A percentile compares a stretch with the other conserved stretches of the same genome.
These are phyloP conservation scores for Echinochloa phyllopogon DNA, from an alignment of 176 grass and related monocot species.

Conservation along the genomic window DNA sequence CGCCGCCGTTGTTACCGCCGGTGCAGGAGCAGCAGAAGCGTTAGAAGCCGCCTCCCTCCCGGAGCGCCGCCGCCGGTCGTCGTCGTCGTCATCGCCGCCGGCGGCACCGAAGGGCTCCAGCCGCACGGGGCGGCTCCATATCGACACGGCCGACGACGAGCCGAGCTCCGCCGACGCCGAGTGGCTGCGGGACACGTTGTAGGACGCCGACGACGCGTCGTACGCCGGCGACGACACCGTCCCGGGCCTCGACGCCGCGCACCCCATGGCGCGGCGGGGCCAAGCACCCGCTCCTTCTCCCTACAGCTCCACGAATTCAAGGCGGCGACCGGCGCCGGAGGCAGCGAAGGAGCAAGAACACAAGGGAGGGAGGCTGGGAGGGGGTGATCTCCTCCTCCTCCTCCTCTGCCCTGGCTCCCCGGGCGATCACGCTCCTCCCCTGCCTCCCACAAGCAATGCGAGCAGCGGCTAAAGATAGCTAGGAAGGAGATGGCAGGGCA, in stretches of 20 bases:
- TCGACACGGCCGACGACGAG: constrained; percentile 17
- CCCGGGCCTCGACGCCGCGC: constrained; percentile 65
- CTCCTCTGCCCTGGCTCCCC: constrained; percentile 53
- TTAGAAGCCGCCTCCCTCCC: not conserved
- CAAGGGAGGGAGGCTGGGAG: constrained; percentile 24
- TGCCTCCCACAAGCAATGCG: constrained; percentile 41
- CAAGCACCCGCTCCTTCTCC: not conserved
- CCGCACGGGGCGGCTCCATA: constrained; percentile 49
- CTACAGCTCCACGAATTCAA: not conserved
- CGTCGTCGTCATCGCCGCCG: not conserved
- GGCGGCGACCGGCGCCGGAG: not conserved
- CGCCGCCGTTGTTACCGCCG: not conserved
- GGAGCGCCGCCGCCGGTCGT: constrained; percentile 13
- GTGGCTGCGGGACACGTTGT: constrained; percentile 40
- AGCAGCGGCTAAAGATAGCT: constrained; percentile 59
- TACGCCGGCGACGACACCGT: constrained; percentile 54
- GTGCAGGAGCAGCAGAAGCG: not conserved
- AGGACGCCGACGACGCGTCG: constrained; percentile 35
- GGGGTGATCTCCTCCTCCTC: not conserved
- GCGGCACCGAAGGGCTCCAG: constrained; percentile 12
- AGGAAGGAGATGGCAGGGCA: constrained; percentile 24
- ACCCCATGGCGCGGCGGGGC: constrained; percentile 73
- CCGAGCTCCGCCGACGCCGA: constrained; percentile 37
- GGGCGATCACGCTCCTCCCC: constrained; percentile 34
- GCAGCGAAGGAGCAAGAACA: constrained; percentile 50